Base-by-base conservation (phyloP, 1,284 basidiomycete genomes). In the Omphalotus olearius region DNA sequence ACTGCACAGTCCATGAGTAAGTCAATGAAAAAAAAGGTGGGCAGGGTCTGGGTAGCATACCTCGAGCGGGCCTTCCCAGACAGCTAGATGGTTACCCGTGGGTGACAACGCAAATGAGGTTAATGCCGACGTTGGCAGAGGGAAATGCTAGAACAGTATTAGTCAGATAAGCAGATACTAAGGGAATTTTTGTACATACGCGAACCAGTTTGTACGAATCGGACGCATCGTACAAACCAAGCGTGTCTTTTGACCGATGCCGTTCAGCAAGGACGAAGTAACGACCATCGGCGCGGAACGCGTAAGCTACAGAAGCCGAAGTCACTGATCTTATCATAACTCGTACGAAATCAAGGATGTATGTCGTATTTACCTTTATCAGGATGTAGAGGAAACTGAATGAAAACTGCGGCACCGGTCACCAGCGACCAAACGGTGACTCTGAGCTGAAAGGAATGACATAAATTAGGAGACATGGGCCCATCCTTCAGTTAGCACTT, bases 241-340 rank as follows among this genome's bases (percentile, higher is more conserved):
- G 62, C 0, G 84, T 85, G 62, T 94, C 92, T 65, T 87, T 93
- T 0, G 89, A 92, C 57, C 85, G 84, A 62, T 94, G 91, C 14
- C 90, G 77, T 63, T 95, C 93, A 3, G 85, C 88, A 2, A 93
- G 69, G 11, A 91, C 71, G 60, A 94, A 84, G 64, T 93, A 93
- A 23, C 83, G 80, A 3, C 82, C 83, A 65, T 93, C 91, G 20
- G 79, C 67, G 18, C 90, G 83, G 63, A 91, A 93, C 13, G 85
- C 75, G 65, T 88, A 91, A 30, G 85, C 90, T 91, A 45, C n/a
- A 10, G 16, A 54, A 44, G 49, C 13, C 30, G 2, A 7, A 2
- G 7, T 33, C 30, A 33, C n/a, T n/a, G n/a, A 23, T 36, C 52
- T 16, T 41, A 7, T 33, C 30, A 53, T 45, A 26, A 40, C 46